Percentiles rank a stretch among this genome's conserved stretches.
Conservation (phyloP, 176 grass and related monocot species). For the Avena insularis region DNA sequence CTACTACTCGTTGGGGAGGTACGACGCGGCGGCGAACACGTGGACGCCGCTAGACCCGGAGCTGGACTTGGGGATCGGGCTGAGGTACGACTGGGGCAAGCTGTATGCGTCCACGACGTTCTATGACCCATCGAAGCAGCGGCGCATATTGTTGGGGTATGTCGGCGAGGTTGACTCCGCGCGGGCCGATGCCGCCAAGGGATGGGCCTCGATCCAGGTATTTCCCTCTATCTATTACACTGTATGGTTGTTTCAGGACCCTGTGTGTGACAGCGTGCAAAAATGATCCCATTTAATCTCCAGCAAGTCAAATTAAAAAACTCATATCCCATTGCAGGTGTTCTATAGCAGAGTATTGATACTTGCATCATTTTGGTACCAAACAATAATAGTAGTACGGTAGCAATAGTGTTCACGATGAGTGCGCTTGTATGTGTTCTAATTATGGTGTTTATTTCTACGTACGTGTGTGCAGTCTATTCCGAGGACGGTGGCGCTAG, state of each 20-base stretch:
- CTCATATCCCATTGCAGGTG: no score
- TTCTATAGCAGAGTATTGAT: no score
- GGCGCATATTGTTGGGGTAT: neutral
- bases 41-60: neutral
- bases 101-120: neutral
- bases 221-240: neutral
- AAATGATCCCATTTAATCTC: no score
- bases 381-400: no score
- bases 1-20: slow-evolving; percentile 15
- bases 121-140: neutral
- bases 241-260: no score
- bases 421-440: neutral
- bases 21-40: neutral
- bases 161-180: neutral
- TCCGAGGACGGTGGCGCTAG: slow-evolving; percentile 58
- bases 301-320: no score
- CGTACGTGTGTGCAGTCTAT: slow-evolving; percentile 40
- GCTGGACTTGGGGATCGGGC: neutral
- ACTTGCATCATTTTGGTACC: no score
- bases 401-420: no score
- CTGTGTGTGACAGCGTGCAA: no score
- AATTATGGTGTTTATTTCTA: neutral
- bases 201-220: neutral
- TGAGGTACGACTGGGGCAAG: slow-evolving; percentile 3
- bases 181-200: neutral